phyloP scores from a whole-genome alignment of 179 eudicot genomes.

The Patellifolia procumbens region DNA sequence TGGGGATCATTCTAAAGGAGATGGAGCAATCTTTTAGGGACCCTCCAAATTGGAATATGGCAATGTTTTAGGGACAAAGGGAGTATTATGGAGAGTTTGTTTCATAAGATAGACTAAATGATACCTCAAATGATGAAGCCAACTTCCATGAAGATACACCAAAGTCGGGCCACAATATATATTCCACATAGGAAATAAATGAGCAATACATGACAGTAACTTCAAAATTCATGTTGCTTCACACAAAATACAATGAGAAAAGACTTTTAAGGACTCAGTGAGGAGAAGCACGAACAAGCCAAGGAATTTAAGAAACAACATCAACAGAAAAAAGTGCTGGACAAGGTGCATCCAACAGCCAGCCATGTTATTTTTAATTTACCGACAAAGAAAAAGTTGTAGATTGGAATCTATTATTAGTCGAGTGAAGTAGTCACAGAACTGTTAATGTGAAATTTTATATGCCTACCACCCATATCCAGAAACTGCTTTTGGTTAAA shows the following conservation, averaged over 20 bases:
- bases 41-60: too few species aligned
- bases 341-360: neutral
- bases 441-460: neutral
- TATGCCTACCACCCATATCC: conserved; percentile 81
- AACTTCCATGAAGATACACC: neutral
- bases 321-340: neutral
- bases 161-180: neutral
- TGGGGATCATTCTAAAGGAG: too few species aligned
- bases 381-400: neutral
- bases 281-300: neutral
- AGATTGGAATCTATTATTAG: neutral
- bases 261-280: neutral
- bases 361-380: neutral
- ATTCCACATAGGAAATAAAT: neutral
- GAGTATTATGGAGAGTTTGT: too few species aligned
- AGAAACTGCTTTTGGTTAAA: conserved; percentile 51
- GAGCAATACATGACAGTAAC: neutral
- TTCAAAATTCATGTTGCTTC: neutral
- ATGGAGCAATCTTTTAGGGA: too few species aligned
- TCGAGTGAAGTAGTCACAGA: neutral
- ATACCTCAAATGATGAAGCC: neutral
- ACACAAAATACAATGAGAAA: neutral
- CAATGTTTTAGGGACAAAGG: too few species aligned
- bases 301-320: conserved; percentile 2
- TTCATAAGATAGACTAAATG: too few species aligned